Evolutionary conservation across 371 early-diverging fungal genomes (phyloP).

Genomic region (Batkoa obscura): DNA sequence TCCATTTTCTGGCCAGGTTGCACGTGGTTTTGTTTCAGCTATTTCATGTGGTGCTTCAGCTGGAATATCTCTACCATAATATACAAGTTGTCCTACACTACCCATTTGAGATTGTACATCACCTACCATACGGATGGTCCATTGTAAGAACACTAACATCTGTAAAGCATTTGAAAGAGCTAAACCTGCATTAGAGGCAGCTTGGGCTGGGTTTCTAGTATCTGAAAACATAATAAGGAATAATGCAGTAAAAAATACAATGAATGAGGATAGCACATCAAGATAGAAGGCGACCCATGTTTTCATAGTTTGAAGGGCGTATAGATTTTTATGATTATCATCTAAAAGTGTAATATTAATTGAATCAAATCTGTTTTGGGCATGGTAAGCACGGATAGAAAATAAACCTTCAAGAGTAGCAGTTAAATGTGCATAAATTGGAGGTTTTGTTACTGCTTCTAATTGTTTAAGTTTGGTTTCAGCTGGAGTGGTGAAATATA

Average conservation of each 20-base stretch:
- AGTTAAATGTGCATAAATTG: constrained; percentile 49
- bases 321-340: constrained; percentile 28
- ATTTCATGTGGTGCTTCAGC: constrained; percentile 25
- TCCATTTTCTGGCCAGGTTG: constrained; percentile 10
- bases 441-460: constrained; percentile 54
- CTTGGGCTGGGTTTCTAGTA: constrained; percentile 8
- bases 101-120: constrained; percentile 35
- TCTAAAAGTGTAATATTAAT: constrained; percentile 30
- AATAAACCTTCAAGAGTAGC: constrained; percentile 49
- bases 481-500: constrained; percentile 1
- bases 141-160: constrained; percentile 46
- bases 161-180: constrained; percentile 32
- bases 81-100: constrained; percentile 28
- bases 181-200: constrained; percentile 19
- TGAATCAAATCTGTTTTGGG: constrained; percentile 27
- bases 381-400: constrained; percentile 40
- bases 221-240: constrained; percentile 24
- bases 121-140: constrained; percentile 33
- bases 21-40: constrained; percentile 3
- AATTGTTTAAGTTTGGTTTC: constrained; percentile 48
- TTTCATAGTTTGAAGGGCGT: constrained; percentile 15
- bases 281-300: constrained; percentile 33
- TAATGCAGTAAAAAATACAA: constrained; percentile 33
- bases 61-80: constrained; percentile 30
- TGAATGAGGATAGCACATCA: constrained; percentile 28